A percentile compares a stretch with the other conserved stretches of the same genome.
Evolutionary conservation across 2,329 filamentous ascomycete genomes (phyloP).

Genomic region (Trichoderma endophyticum): DNA sequence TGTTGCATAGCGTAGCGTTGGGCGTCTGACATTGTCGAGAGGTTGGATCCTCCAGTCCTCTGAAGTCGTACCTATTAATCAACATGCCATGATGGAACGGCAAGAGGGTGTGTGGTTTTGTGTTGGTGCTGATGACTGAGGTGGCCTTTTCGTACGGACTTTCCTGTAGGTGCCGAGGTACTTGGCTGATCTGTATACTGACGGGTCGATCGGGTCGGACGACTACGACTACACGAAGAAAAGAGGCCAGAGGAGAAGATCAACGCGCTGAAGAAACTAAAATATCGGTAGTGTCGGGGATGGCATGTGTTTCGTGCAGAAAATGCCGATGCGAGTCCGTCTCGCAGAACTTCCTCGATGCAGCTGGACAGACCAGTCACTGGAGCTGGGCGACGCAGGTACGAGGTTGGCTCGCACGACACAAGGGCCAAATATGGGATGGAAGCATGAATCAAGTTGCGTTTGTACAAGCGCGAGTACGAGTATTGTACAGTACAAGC

Average conservation of each 20-base stretch:
- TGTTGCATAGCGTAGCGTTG: neutral
- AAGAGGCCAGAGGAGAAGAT: neutral
- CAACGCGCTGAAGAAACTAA: neutral
- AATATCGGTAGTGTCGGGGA: neutral
- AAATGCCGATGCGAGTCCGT: neutral
- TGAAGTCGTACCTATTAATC: neutral
- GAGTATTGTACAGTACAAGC: neutral
- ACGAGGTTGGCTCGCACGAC: neutral
- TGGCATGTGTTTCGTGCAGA: neutral
- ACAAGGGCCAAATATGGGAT: slow-evolving; percentile 3
- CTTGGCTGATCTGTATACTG: neutral
- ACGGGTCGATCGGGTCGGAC: neutral
- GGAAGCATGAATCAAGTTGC: neutral
- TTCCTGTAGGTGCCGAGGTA: neutral
- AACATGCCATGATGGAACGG: neutral
- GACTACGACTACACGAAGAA: neutral
- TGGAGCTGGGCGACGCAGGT: slow-evolving; percentile 7
- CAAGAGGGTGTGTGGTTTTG: neutral
- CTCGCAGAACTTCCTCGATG: slow-evolving; percentile 3
- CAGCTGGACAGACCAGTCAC: neutral
- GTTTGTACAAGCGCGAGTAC: neutral
- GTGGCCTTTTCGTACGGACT: neutral
- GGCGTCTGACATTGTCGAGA: neutral
- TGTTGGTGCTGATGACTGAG: neutral
- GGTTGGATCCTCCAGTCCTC: neutral